Evolutionary conservation across 2,329 filamentous ascomycete genomes (phyloP), one percentile per base, ranked within the genome.

Genomic region (Botrytis tulipae): DNA sequence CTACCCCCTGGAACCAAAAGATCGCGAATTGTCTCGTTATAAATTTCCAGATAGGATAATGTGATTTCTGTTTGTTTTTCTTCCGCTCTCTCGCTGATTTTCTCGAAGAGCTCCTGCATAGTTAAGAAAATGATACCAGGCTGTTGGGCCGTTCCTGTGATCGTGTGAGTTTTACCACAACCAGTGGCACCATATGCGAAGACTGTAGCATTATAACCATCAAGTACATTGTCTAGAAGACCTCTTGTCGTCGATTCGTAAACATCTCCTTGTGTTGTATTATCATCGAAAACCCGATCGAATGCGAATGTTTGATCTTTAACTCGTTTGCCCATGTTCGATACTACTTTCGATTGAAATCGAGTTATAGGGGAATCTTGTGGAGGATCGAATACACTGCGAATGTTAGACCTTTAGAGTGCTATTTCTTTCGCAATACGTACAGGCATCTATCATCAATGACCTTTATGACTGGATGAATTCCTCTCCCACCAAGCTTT

Each of bases 241-340:
- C 86, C 89, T 82, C 92, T 93, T 2, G 95, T 97, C 0, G 96
- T 98, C 22, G 93, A 88, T 82, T 98, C 96, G 85, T 98, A 99
- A 1, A 99, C 93, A 80, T 99, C 96, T 74, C 89, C 91, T 80
- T 99, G 96, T 10, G 91, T 91, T 29, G 93, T 93, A 81, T 95
- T 97, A 74, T 98, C 95, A 86, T 99, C 96, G 83, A 99, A 98
- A 76, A 99, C 93, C 73, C 93, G 88, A 83, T 99, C 96, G 84
- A 99, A 99, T 70, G 92, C 95, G 79, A 99, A 99, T 6, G 96
- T 96, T 82, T 98, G 95, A 82, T 99, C 97, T 82, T 99, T 99
- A 80, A 96, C 93, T 78, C 94, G 92, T 83, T 97, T 98, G 73
- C 95, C 94, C 71, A 90, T 89, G 1, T 85, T 85, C 5, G 92